These are phyloP conservation scores for Ilyonectria mors-panacis DNA, from an alignment of 2,329 filamentous ascomycete species.

Conservation along the genomic window DNA sequence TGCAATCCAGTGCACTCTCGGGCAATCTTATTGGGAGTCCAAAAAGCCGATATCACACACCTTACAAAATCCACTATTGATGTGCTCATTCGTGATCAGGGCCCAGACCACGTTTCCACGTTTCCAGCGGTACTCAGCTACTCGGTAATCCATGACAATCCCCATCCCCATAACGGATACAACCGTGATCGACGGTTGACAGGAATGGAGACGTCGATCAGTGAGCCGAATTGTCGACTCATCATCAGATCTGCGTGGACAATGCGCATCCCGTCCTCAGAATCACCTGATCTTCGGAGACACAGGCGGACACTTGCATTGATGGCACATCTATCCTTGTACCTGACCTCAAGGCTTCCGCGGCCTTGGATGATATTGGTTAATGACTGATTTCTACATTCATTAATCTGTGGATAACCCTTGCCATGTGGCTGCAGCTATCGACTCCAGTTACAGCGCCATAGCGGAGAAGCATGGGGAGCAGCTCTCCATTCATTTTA, in stretches of 20 bases:
- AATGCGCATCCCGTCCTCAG: not conserved
- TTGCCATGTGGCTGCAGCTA: conserved; percentile 13
- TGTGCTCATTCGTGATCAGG: not conserved
- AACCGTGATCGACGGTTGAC: conserved; percentile 39
- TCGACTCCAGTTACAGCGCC: conserved; percentile 1
- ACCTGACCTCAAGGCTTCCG: not conserved
- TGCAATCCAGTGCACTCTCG: not conserved
- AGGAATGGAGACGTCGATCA: conserved; percentile 31
- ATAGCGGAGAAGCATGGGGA: conserved; percentile 19
- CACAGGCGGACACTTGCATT: not conserved
- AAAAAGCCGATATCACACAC: not conserved
- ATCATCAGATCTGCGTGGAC: not conserved
- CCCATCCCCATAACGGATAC: conserved; percentile 31
- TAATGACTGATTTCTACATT: not conserved
- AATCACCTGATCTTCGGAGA: not conserved
- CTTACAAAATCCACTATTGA: not conserved
- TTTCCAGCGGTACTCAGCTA: not conserved
- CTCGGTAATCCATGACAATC: conserved; percentile 12
- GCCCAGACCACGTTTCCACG: not conserved
- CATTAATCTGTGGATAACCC: conserved; percentile 12
- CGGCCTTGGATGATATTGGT: not conserved
- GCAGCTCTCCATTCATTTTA: conserved; percentile 2
- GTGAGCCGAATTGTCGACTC: not conserved
- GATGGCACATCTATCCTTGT: not conserved
- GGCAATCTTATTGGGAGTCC: not conserved